phyloP scores from a whole-genome alignment of 2,329 filamentous ascomycete genomes.

The Cryphonectria radicalis region DNA sequence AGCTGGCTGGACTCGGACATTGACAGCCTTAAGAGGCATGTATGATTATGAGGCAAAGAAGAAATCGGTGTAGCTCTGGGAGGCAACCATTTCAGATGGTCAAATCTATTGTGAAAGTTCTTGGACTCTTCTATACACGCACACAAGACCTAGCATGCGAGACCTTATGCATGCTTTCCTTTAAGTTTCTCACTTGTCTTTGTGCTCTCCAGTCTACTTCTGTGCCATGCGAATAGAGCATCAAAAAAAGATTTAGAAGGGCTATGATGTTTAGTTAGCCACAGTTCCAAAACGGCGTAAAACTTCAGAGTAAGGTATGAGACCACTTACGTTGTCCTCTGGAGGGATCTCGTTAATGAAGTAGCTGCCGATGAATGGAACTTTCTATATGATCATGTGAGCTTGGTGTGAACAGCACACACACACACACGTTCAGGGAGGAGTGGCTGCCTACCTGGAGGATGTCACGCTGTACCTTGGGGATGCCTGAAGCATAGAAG shows the following conservation, averaged over 20 bases:
- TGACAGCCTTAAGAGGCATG: no score
- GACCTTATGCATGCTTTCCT: constrained; percentile 34
- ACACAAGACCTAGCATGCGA: constrained; percentile 16
- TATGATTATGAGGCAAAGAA: neutral
- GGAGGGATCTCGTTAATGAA: constrained; percentile 60
- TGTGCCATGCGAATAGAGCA: neutral
- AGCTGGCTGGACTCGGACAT: neutral
- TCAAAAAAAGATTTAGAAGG: constrained; percentile 1
- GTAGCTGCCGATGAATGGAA: constrained; percentile 57
- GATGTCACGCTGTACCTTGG: constrained; percentile 62
- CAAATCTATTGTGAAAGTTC: constrained; percentile 24
- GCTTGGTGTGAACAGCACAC: neutral
- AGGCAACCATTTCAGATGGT: neutral
- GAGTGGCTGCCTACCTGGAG: constrained; percentile 51
- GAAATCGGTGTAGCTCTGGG: neutral
- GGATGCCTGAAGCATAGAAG: constrained; percentile 66
- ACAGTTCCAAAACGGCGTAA: neutral
- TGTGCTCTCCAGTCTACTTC: constrained; percentile 2
- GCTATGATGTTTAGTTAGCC: constrained; percentile 8
- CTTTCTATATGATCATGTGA: constrained; percentile 48
- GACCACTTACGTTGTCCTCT: constrained; percentile 63
- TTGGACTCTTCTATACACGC: constrained; percentile 7
- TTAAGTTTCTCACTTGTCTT: neutral
- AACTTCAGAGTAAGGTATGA: neutral
- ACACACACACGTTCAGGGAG: neutral